A percentile compares a stretch with the other conserved stretches of the same genome.
Evolutionary conservation across 1,284 basidiomycete genomes (phyloP).

Genomic region (Fomitiporia mediterranea): DNA sequence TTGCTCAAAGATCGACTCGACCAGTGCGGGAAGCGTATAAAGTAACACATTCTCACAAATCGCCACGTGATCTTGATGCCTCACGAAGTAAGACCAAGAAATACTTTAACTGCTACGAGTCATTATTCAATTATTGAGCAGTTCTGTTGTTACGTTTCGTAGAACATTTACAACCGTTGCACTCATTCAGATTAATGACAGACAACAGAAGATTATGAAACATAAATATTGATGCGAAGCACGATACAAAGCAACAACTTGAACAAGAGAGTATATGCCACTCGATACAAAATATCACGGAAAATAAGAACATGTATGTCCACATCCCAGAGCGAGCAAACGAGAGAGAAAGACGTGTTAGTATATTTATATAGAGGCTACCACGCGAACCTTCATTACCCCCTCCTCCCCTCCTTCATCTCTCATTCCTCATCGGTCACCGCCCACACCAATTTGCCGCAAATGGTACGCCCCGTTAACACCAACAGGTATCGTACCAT

Average conservation of each 20-base stretch:
- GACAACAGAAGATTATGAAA: not conserved
- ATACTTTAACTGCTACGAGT: too few species aligned
- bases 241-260: constrained; percentile 16
- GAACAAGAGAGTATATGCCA: constrained; percentile 16
- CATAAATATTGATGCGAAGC: not conserved
- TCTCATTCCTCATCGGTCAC: constrained; percentile 42
- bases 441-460: constrained; percentile 56
- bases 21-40: too few species aligned
- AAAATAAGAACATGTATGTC: constrained; percentile 14
- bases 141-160: too few species aligned
- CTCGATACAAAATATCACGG: constrained; percentile 14
- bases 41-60: too few species aligned
- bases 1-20: too few species aligned
- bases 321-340: constrained; percentile 13
- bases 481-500: constrained; percentile 46
- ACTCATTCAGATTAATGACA: not conserved
- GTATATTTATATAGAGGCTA: constrained; percentile 1
- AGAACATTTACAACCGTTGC: too few species aligned
- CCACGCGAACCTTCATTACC: not conserved
- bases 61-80: too few species aligned
- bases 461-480: constrained; percentile 55
- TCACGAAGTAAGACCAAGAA: too few species aligned
- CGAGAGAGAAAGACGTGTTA: constrained; percentile 7
- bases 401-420: not conserved
- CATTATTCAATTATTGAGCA: too few species aligned